Percentiles rank a stretch among this genome's conserved stretches.
These are phyloP conservation scores for Penicillium corylophilum DNA, from an alignment of 2,329 filamentous ascomycete species.

Conservation along the genomic window DNA sequence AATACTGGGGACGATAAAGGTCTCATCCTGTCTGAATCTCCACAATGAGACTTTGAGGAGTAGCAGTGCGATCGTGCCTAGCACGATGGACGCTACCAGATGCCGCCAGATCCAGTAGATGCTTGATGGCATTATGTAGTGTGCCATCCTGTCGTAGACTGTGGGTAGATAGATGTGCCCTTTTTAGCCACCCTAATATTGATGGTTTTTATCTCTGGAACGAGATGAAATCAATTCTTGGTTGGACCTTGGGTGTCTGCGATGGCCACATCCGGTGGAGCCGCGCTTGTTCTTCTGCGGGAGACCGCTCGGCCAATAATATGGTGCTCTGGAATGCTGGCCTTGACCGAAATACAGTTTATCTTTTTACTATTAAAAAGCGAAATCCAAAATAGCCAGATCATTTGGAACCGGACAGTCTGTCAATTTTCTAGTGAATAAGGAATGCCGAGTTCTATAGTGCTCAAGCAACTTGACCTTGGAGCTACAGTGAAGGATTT, in stretches of 20 bases:
- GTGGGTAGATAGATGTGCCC: not conserved
- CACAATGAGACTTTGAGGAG: not conserved
- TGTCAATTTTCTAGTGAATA: too few species aligned
- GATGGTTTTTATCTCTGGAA: not conserved
- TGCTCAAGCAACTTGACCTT: too few species aligned
- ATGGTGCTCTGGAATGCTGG: not conserved
- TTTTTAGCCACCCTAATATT: not conserved
- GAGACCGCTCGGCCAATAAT: slow-evolving; percentile 1
- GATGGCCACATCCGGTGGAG: slow-evolving; percentile 1
- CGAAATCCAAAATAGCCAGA: not conserved
- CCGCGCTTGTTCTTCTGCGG: not conserved
- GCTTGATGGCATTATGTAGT: not conserved
- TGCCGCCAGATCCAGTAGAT: slow-evolving; percentile 1
- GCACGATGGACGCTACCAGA: not conserved
- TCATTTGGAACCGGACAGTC: too few species aligned
- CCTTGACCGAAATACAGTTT: not conserved
- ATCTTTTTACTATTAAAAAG: not conserved
- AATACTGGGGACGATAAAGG: not conserved
- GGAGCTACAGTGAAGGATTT: too few species aligned
- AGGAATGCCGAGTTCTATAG: too few species aligned
- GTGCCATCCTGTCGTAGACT: not conserved
- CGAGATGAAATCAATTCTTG: not conserved
- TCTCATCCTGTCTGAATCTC: not conserved
- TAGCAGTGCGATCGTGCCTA: not conserved
- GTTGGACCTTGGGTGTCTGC: not conserved